Evolutionary conservation across 2,329 filamentous ascomycete genomes (phyloP).

Genomic region (Aspergillus oerlinghausenensis): DNA sequence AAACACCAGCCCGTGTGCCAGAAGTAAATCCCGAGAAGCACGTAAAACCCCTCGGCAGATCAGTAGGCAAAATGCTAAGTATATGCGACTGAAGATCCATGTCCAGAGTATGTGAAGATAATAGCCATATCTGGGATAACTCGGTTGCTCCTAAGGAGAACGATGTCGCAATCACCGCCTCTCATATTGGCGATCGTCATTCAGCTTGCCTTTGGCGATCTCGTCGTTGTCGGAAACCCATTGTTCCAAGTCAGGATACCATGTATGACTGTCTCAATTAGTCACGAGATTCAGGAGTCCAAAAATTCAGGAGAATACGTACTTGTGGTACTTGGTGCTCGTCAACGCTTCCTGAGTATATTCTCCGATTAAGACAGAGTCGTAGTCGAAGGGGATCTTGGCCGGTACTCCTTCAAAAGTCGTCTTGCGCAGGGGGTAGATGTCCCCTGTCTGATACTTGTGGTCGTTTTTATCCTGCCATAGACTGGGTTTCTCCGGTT

Average conservation of each 20-base stretch:
- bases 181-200: constrained; percentile 15
- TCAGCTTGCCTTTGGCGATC: constrained; percentile 6
- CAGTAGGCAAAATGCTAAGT: not conserved
- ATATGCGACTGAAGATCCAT: not conserved
- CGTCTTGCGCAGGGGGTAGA: constrained; percentile 71
- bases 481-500: constrained; percentile 58
- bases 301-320: constrained; percentile 10
- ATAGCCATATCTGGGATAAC: not conserved
- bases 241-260: constrained; percentile 27
- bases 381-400: constrained; percentile 55
- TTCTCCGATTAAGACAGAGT: constrained; percentile 36
- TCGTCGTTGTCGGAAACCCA: constrained; percentile 29
- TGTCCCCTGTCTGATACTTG: constrained; percentile 62
- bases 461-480: constrained; percentile 81
- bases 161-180: not conserved
- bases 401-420: constrained; percentile 70
- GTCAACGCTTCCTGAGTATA: constrained; percentile 36
- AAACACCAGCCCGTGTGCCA: not conserved
- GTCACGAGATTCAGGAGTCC: constrained; percentile 7
- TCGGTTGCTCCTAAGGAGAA: not conserved
- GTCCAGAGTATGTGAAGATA: not conserved
- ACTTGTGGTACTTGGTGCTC: constrained; percentile 34
- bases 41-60: not conserved
- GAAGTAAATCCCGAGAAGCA: not conserved
- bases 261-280: constrained; percentile 31